phyloP scores from a whole-genome alignment of 1,284 basidiomycete genomes.

The Wolfiporia cocos region DNA sequence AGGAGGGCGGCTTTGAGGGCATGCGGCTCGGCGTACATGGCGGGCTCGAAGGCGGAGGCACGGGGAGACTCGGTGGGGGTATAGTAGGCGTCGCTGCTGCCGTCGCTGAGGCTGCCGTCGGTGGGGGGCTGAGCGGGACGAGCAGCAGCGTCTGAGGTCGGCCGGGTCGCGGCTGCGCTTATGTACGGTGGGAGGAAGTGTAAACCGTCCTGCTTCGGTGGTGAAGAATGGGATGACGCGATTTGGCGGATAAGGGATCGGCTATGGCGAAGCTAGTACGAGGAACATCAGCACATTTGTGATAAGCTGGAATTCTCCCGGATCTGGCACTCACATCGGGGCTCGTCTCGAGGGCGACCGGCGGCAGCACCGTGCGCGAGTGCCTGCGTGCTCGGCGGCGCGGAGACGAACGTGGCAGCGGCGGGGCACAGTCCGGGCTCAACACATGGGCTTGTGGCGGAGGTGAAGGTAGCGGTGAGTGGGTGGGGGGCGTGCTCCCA shows the following conservation, averaged over 20 bases:
- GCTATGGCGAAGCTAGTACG: slow-evolving; percentile 11
- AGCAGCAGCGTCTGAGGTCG: slow-evolving; percentile 9
- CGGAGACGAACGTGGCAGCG: background rate
- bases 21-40: slow-evolving; percentile 31
- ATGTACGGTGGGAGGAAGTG: slow-evolving; percentile 10
- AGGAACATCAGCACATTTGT: slow-evolving; percentile 1
- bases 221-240: slow-evolving; percentile 21
- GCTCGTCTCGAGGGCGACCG: background rate
- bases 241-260: slow-evolving; percentile 21
- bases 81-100: slow-evolving; percentile 44
- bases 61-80: slow-evolving; percentile 38
- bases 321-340: slow-evolving; percentile 4
- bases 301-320: slow-evolving; percentile 6
- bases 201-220: slow-evolving; percentile 12
- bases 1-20: slow-evolving; percentile 21
- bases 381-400: slow-evolving; percentile 1
- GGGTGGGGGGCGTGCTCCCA: slow-evolving; percentile 3
- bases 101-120: slow-evolving; percentile 17
- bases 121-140: slow-evolving; percentile 8
- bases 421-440: background rate
- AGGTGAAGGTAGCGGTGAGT: background rate
- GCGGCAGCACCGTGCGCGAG: background rate
- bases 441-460: slow-evolving; percentile 6
- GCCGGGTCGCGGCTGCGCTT: slow-evolving; percentile 7
- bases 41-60: slow-evolving; percentile 20